Evolutionary conservation across 2,329 filamentous ascomycete genomes (phyloP), one percentile per base, ranked within the genome.

Genomic region (Aspergillus intermedius): DNA sequence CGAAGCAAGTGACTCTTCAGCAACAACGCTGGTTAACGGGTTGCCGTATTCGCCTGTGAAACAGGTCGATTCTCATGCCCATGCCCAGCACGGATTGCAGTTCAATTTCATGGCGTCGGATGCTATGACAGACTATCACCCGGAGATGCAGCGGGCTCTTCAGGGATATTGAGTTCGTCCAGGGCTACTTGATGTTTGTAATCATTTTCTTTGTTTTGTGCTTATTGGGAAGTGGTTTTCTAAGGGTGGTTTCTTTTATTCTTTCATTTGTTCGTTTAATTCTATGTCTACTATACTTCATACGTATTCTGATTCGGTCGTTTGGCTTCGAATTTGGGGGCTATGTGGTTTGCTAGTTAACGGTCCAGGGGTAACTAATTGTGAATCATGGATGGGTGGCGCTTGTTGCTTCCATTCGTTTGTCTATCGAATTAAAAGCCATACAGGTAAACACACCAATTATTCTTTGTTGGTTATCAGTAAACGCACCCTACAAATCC

Each of bases 21-120:
- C 65, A 12, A 59, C 59, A 5, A 66, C 62, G 1, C 54, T 75
- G 5, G 60, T 73, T 25, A 74, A 63, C 39, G 73, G 72, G 2
- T 60, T 72, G 25, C 59, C 57, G 13, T 76, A 76, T 42, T 63
- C 60, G 9, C 69, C 65, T 21, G 57, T 63, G n/a, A 57, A 54
- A 40, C 58, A 56, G 17, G 17, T 12, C 9, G 25, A 35, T 35
- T 5, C 5, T 35, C 34, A 35, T 35, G 34, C 51, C 4, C 57
- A 61, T 37, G 30, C 50, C 28, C 49, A 45, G 32, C 25, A 41
- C 22, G 25, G 47, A 10, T 49, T 57, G 15, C 42, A 58, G 2
- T 60, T 56, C 42, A 53, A 49, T 10, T 44, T 60, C 6, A 41
- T 58, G 12, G 46, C 44, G 7, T 17, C 55, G 6, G 59, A 64